phyloP scores from a whole-genome alignment of 2,329 filamentous ascomycete genomes.

The Fragosphaeria purpurea region DNA sequence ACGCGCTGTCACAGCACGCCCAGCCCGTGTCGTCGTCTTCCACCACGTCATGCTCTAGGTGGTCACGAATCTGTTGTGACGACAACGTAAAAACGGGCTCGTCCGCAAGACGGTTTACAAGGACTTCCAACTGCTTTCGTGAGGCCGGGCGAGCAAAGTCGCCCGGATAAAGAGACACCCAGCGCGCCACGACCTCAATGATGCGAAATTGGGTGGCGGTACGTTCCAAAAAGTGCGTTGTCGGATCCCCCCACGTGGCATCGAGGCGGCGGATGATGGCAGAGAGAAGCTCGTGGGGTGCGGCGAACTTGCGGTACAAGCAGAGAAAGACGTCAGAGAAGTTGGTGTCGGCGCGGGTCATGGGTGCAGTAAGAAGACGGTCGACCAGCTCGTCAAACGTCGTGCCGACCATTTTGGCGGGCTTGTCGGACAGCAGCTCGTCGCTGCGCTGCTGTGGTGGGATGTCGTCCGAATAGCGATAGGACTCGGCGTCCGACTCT shows the following conservation, averaged over 20 bases:
- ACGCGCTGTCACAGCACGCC: conserved; percentile 68
- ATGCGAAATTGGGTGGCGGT: conserved; percentile 75
- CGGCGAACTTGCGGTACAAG: conserved; percentile 85
- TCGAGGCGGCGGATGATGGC: conserved; percentile 72
- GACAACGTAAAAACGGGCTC: conserved; percentile 77
- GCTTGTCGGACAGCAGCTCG: conserved; percentile 47
- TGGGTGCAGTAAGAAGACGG: conserved; percentile 69
- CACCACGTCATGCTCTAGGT: conserved; percentile 59
- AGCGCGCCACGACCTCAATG: conserved; percentile 74
- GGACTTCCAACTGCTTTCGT: conserved; percentile 59
- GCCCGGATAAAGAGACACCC: conserved; percentile 82
- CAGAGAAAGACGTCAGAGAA: conserved; percentile 85
- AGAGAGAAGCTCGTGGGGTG: conserved; percentile 67
- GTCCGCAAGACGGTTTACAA: conserved; percentile 63
- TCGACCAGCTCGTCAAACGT: conserved; percentile 69
- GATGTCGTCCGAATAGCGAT: conserved; percentile 55
- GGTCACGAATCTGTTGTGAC: conserved; percentile 73
- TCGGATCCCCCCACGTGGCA: conserved; percentile 54
- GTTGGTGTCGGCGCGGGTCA: conserved; percentile 80
- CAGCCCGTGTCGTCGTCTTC: conserved; percentile 91
- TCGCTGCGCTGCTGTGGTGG: conserved; percentile 58
- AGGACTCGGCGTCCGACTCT: conserved; percentile 59
- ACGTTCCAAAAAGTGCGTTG: conserved; percentile 61
- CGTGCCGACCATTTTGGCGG: conserved; percentile 41
- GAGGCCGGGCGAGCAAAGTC: conserved; percentile 80